Base-by-base conservation (phyloP, 495 filamentous ascomycete species). In the Schizothecium vesticola region DNA sequence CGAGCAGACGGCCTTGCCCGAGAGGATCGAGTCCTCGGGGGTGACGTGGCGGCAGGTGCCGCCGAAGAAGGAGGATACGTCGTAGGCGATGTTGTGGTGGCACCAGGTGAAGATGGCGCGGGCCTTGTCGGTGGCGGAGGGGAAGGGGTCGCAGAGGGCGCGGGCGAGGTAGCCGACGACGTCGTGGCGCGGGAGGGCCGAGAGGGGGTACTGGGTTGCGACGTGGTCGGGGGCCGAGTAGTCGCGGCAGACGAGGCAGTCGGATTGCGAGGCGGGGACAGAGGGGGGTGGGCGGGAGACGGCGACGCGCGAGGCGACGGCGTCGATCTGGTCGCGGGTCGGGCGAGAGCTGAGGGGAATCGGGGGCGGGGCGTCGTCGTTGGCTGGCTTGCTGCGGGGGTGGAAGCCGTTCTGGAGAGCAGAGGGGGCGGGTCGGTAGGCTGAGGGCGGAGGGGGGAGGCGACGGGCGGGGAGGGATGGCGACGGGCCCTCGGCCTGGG, bases 101-200 rank as follows among this genome's bases (percentile, higher is more conserved):
- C 92, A 85, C 95, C 94, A 99, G 9, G 92, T 91, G 77, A 99
- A 99, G 67, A 99, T 90, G 10, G 85, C 90, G 19, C 95, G 86
- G 12, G 95, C 94, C 78, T 96, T 97, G 76, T 98, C 95, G 3
- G 94, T 97, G 0, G 77, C 70, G 2, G 91, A 95, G 7, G 87
- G 78, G 75, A 97, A 97, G 2, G 92, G 92, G 9, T 83, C 77
- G 61, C 92, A 94, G 25, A 98, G 85, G 63, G 90, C 87, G 55
- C 85, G 80, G 0, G 93, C 92, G 16, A 99, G 86, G 82, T 89
- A 90, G 19, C 80, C 83, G 13, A 84, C 76, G n/a, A 80, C 75
- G 74, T 93, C 88, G 1, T 83, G 79, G 1, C 83, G 81, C 5
- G 91, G 90, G 33, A 95, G 83, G 10, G 86, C 84, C 61, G 88